Evolutionary conservation across 371 early-diverging fungal genomes (phyloP).

Genomic region (Capillidium rhysosporum): DNA sequence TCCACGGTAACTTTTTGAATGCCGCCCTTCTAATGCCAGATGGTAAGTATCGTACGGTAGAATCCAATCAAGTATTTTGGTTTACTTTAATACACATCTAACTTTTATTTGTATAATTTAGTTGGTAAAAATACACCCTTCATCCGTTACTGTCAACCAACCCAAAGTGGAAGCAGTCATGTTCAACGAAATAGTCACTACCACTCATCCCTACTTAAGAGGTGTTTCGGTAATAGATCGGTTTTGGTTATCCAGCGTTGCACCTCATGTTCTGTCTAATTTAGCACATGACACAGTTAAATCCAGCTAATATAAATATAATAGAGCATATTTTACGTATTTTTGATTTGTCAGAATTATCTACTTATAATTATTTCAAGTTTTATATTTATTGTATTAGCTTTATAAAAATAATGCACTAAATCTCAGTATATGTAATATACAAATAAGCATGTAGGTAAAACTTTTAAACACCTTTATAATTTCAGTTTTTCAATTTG

Average conservation of each 20-base stretch:
- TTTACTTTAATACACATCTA: neutral
- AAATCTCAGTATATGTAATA: no score
- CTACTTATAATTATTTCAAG: no score
- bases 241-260: constrained; percentile 60
- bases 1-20: constrained; percentile 80
- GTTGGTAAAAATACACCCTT: constrained; percentile 62
- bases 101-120: neutral
- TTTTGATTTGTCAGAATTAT: no score
- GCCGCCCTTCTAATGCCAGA: constrained; percentile 76
- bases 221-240: constrained; percentile 65
- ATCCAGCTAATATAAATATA: no score
- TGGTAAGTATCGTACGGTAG: constrained; percentile 64
- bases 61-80: constrained; percentile 26
- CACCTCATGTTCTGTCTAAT: constrained; percentile 42
- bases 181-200: constrained; percentile 86
- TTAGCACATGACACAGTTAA: no score
- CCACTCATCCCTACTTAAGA: constrained; percentile 71
- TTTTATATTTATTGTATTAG: no score
- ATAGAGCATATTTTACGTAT: no score
- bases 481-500: no score
- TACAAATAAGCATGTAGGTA: no score
- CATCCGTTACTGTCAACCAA: constrained; percentile 71
- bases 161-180: constrained; percentile 58
- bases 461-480: no score
- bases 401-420: no score